A percentile compares a stretch with the other conserved stretches of the same genome.
Evolutionary conservation across 2,329 filamentous ascomycete genomes (phyloP).

Genomic region (Neonectria sp.): DNA sequence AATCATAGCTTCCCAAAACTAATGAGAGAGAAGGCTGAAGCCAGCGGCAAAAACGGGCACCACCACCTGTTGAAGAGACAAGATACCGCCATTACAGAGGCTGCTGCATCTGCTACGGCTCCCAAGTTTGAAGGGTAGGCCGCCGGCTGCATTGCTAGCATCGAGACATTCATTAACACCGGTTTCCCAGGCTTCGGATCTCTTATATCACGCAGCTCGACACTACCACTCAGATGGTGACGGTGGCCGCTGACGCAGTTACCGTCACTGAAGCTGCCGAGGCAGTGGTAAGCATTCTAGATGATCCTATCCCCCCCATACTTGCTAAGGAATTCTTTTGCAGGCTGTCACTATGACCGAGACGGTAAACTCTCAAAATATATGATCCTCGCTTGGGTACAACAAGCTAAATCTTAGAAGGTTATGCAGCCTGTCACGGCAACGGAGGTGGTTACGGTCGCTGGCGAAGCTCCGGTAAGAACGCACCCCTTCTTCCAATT

Average conservation of each 20-base stretch:
- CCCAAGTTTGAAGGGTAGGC: constrained; percentile 46
- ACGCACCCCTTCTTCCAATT: not conserved
- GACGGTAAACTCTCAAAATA: constrained; percentile 7
- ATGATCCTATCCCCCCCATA: too few relatives aligned
- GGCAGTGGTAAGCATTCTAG: constrained; percentile 30
- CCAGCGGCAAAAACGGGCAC: constrained; percentile 31
- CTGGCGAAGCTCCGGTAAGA: constrained; percentile 40
- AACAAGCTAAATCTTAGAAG: constrained; percentile 12
- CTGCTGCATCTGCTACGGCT: constrained; percentile 11
- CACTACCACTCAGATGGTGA: constrained; percentile 41
- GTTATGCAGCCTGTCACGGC: constrained; percentile 28
- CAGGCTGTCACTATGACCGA: constrained; percentile 38
- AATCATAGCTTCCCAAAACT: not conserved
- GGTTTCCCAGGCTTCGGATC: constrained; percentile 36
- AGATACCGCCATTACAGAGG: constrained; percentile 20
- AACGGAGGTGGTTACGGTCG: constrained; percentile 31
- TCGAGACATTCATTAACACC: constrained; percentile 12
- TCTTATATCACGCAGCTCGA: constrained; percentile 42
- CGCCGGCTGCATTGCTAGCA: not conserved
- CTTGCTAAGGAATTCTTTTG: constrained; percentile 12
- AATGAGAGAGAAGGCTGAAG: constrained; percentile 36
- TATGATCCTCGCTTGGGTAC: not conserved
- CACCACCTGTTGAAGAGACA: constrained; percentile 37
- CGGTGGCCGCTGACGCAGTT: constrained; percentile 34
- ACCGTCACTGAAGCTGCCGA: constrained; percentile 39